These are phyloP conservation scores for Isatis lusitanica DNA, from an alignment of 441 rosid genomes.

Conservation along the genomic window DNA sequence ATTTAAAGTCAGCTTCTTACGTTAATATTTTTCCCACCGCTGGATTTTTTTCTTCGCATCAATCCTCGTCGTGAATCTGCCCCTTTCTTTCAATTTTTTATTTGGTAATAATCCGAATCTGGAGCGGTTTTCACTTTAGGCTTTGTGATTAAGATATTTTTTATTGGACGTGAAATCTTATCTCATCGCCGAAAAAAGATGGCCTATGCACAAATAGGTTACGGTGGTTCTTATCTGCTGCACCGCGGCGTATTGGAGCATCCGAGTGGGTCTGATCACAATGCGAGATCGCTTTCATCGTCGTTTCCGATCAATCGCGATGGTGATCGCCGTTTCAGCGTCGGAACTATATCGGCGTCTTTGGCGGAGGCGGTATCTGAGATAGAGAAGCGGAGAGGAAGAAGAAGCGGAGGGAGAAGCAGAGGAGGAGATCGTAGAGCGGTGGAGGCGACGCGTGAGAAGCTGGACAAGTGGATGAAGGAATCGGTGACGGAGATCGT, in stretches of 20 bases:
- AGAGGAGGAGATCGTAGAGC: neutral
- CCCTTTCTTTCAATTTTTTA: too few relatives aligned
- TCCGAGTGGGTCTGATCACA: conserved; percentile 28
- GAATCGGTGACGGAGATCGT: conserved; percentile 78
- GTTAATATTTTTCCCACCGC: conserved; percentile 28
- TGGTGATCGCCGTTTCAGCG: conserved; percentile 12
- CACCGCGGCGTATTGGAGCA: conserved; percentile 35
- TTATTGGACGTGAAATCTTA: conserved; percentile 6
- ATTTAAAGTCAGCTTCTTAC: conserved; percentile 10
- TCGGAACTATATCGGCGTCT: conserved; percentile 24
- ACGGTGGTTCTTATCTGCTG: conserved; percentile 33
- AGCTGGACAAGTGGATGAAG: conserved; percentile 75
- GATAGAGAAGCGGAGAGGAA: conserved; percentile 32
- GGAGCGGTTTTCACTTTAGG: neutral
- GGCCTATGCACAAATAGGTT: conserved; percentile 30
- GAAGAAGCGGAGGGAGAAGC: neutral
- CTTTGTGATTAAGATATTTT: neutral
- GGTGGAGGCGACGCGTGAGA: conserved; percentile 38
- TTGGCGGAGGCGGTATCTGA: conserved; percentile 24
- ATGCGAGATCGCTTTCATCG: conserved; percentile 18
- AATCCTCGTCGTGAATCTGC: conserved; percentile 11
- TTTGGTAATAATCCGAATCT: too few relatives aligned
- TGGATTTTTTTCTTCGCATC: neutral
- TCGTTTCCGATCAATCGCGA: conserved; percentile 17
- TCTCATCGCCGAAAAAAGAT: conserved; percentile 11